Evolutionary conservation across 2,329 filamentous ascomycete genomes (phyloP).

Genomic region (Stachybotrys chlorohalonatus): DNA sequence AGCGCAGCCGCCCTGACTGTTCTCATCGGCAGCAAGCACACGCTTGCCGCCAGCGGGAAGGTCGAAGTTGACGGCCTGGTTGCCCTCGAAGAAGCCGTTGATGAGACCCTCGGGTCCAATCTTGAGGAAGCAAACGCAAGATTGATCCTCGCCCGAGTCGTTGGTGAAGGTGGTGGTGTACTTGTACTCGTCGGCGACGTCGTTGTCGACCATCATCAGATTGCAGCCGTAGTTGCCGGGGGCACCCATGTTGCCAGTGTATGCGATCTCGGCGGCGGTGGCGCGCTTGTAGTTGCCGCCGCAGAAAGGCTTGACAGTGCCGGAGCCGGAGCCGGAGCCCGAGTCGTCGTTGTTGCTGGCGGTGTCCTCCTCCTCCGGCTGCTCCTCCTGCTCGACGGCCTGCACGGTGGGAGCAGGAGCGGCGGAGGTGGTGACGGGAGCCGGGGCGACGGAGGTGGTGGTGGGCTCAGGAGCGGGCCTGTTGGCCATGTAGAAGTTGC

Average conservation of each 20-base stretch:
- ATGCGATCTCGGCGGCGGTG: constrained; percentile 34
- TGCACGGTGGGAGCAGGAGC: constrained; percentile 1
- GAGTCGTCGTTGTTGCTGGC: constrained; percentile 3
- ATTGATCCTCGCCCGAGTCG: constrained; percentile 21
- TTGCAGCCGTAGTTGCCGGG: constrained; percentile 39
- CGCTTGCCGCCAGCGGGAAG: constrained; percentile 26
- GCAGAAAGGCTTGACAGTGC: constrained; percentile 23
- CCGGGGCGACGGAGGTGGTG: constrained; percentile 7
- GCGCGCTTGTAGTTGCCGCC: constrained; percentile 34
- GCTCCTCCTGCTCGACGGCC: constrained; percentile 1
- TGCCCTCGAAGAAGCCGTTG: constrained; percentile 39
- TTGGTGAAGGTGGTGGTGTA: constrained; percentile 33
- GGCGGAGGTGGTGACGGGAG: constrained; percentile 6
- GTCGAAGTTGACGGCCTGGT: constrained; percentile 29
- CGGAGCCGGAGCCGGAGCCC: constrained; percentile 8
- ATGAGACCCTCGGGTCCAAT: constrained; percentile 33
- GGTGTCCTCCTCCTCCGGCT: not conserved
- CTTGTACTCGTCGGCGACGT: constrained; percentile 29
- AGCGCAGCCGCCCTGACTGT: constrained; percentile 40
- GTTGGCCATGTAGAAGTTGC: constrained; percentile 23
- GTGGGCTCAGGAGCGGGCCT: constrained; percentile 19
- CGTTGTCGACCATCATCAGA: constrained; percentile 32
- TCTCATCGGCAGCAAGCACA: constrained; percentile 32
- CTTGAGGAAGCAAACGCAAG: constrained; percentile 43
- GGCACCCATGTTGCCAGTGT: constrained; percentile 37